Evolutionary conservation across 2,329 filamentous ascomycete species (phyloP).

Genomic region (Penicillium concentricum): DNA sequence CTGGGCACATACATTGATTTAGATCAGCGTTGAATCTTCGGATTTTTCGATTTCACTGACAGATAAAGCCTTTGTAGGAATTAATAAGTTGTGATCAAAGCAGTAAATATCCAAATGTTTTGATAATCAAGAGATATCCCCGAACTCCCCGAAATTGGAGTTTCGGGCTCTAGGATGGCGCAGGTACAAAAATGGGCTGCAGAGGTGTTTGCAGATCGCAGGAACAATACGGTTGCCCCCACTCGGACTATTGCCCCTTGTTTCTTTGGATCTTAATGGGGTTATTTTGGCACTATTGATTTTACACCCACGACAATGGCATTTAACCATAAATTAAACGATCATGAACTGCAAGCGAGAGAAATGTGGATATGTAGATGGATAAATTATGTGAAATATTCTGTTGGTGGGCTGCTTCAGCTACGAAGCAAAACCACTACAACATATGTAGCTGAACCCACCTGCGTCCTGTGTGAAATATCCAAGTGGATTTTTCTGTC

Average conservation of each 20-base stretch:
- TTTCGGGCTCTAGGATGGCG: not conserved
- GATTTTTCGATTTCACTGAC: not conserved
- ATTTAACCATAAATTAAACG: not conserved
- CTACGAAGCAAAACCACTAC: not conserved
- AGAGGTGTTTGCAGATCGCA: not conserved
- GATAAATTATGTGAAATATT: not conserved
- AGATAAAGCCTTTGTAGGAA: not conserved
- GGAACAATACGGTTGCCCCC: not conserved
- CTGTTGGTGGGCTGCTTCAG: too few relatives aligned
- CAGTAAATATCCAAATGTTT: not conserved
- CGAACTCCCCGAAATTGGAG: not conserved
- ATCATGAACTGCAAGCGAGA: not conserved
- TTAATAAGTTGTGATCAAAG: not conserved
- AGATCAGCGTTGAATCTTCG: not conserved
- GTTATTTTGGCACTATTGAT: constrained; percentile 1
- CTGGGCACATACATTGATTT: not conserved
- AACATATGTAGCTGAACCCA: too few relatives aligned
- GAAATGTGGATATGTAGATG: not conserved
- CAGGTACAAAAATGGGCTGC: not conserved
- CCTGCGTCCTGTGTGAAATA: not conserved
- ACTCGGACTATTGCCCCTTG: not conserved
- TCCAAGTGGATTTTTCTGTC: not conserved
- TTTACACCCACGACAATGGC: not conserved
- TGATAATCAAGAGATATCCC: not conserved
- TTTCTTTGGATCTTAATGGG: not conserved